These are phyloP conservation scores for Strobilomyces confusus DNA, from an alignment of 768 basidiomycete genomes.

Conservation along the genomic window DNA sequence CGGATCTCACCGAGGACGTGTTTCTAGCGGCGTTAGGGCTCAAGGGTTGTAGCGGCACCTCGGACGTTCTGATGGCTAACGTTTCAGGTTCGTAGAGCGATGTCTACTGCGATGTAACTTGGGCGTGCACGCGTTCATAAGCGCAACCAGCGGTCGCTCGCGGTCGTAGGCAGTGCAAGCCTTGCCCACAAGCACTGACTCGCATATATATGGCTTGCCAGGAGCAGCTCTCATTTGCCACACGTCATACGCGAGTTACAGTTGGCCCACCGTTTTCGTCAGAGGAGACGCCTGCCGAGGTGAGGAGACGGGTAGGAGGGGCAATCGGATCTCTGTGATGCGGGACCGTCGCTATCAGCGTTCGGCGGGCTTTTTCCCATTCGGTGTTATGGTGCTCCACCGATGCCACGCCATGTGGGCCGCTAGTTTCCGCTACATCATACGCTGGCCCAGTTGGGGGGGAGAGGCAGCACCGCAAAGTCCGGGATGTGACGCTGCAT, in stretches of 20 bases:
- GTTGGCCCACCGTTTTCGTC: background rate
- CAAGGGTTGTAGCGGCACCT: slow-evolving; percentile 2
- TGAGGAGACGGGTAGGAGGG: background rate
- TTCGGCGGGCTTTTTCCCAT: background rate
- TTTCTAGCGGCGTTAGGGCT: slow-evolving; percentile 21
- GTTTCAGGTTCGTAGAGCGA: slow-evolving; percentile 17
- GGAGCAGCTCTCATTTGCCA: slow-evolving; percentile 1
- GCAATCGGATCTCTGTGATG: slow-evolving; percentile 6
- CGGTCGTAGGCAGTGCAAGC: background rate
- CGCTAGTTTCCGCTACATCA: slow-evolving; percentile 21
- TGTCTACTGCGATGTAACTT: slow-evolving; percentile 9
- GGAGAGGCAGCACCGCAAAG: slow-evolving; percentile 22
- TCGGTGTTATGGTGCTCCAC: slow-evolving; percentile 7
- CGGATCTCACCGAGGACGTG: slow-evolving; percentile 24
- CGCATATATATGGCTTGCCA: slow-evolving; percentile 2
- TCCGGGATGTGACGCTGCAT: slow-evolving; percentile 20
- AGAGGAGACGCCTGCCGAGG: background rate
- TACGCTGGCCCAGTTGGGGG: background rate
- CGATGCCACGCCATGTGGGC: slow-evolving; percentile 18
- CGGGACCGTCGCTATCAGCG: slow-evolving; percentile 18
- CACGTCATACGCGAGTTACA: slow-evolving; percentile 7
- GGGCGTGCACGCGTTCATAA: background rate
- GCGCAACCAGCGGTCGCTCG: background rate
- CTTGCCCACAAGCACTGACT: background rate
- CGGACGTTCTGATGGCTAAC: slow-evolving; percentile 1